Conservation (phyloP, 257 asterid genomes). For the Fraxinus quadrangulata region DNA sequence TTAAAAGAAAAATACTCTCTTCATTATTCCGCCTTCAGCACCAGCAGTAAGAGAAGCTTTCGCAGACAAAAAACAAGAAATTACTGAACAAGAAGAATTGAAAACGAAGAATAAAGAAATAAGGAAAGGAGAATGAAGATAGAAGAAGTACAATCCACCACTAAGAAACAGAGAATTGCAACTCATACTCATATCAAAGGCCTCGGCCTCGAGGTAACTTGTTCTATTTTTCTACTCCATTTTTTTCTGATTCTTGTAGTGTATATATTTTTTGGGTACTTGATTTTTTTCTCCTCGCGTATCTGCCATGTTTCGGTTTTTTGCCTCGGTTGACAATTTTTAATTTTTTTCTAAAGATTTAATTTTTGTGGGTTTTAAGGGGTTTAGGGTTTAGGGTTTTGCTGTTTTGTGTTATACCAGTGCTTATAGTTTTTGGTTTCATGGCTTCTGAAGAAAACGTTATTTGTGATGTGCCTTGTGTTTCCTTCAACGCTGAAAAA, state of each 20-base stretch:
- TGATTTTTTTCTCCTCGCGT: neutral
- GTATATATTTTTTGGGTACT: neutral
- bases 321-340: neutral
- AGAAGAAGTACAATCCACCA: conserved; percentile 17
- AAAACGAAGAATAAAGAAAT: neutral
- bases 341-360: neutral
- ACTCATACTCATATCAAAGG: conserved; percentile 25
- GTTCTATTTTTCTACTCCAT: neutral
- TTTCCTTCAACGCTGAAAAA: neutral
- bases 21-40: neutral
- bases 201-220: conserved; percentile 17
- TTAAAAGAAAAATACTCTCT: neutral
- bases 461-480: neutral
- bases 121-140: conserved; percentile 12
- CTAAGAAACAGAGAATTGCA: conserved; percentile 20
- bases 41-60: neutral
- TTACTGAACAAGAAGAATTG: neutral
- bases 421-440: neutral
- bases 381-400: neutral
- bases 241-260: neutral
- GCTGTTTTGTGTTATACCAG: neutral
- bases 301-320: neutral
- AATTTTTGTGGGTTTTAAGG: neutral
- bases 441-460: neutral
- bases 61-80: neutral